A percentile compares a stretch with the other conserved stretches of the same genome.
Conservation (phyloP, 2,329 filamentous ascomycete species). For the Tolypocladium sp. region DNA sequence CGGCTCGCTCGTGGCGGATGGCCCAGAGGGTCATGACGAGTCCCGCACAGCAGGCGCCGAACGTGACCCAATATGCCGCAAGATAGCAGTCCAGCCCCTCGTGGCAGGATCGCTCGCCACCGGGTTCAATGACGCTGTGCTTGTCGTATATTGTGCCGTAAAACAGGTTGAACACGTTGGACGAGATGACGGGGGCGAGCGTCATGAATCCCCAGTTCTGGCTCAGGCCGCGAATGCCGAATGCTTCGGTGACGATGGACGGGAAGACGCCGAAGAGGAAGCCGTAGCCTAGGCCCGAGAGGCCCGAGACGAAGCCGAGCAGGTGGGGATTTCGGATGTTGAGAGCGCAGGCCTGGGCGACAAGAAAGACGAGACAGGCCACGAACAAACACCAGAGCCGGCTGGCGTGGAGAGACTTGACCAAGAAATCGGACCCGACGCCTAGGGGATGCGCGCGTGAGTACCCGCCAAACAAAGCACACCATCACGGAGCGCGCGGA, state of each 20-base stretch:
- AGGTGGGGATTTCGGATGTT: conserved; percentile 67
- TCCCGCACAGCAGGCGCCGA: conserved; percentile 61
- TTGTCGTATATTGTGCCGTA: conserved; percentile 79
- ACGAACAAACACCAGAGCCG: conserved; percentile 86
- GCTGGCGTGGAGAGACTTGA: conserved; percentile 69
- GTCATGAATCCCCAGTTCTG: conserved; percentile 98
- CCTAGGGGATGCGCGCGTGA: conserved; percentile 32
- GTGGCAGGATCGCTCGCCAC: conserved; percentile 64
- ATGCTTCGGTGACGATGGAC: conserved; percentile 79
- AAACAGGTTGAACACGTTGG: conserved; percentile 86
- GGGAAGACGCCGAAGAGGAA: conserved; percentile 92
- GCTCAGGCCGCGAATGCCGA: conserved; percentile 79
- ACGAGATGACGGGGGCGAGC: conserved; percentile 74
- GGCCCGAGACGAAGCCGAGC: conserved; percentile 67
- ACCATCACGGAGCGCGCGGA: neutral
- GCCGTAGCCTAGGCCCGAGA: conserved; percentile 85
- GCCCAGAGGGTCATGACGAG: conserved; percentile 61
- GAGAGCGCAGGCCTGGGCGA: conserved; percentile 70
- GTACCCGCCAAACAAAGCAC: neutral
- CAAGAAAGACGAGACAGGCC: conserved; percentile 67
- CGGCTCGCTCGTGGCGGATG: conserved; percentile 48
- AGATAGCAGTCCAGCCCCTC: conserved; percentile 76
- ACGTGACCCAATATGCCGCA: conserved; percentile 70
- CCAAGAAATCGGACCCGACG: conserved; percentile 83
- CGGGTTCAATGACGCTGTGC: conserved; percentile 60